Conservation (phyloP, 2,329 filamentous ascomycete genomes). For the Microcyclosporella mali region DNA sequence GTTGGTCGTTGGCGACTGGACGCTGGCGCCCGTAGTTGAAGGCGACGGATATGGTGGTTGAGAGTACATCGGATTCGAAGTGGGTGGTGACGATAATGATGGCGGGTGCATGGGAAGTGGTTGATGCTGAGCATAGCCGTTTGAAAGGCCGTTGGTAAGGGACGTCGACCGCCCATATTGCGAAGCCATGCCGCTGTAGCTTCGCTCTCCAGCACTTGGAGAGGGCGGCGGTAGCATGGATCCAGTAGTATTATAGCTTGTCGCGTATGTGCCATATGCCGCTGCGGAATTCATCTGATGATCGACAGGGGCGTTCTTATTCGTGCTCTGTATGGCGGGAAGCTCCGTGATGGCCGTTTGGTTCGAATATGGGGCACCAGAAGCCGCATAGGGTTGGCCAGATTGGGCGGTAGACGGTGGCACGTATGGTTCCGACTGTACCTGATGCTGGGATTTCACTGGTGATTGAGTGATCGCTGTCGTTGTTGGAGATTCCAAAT, state of each 20-base stretch:
- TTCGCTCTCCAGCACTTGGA: constrained; percentile 10
- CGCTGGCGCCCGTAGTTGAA: constrained; percentile 11
- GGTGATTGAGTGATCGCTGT: constrained; percentile 19
- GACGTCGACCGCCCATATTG: constrained; percentile 11
- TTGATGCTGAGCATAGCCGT: constrained; percentile 9
- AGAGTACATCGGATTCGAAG: constrained; percentile 13
- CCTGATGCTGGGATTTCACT: constrained; percentile 15
- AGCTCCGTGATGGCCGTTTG: constrained; percentile 6
- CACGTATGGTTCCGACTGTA: constrained; percentile 9
- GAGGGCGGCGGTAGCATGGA: constrained; percentile 11
- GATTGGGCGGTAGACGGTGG: constrained; percentile 7
- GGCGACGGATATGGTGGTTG: constrained; percentile 20
- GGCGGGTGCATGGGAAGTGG: constrained; percentile 24
- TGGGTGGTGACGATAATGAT: constrained; percentile 18
- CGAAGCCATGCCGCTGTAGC: constrained; percentile 21
- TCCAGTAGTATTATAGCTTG: constrained; percentile 8
- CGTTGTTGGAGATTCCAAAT: constrained; percentile 7
- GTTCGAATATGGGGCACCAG: constrained; percentile 8
- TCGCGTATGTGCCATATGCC: constrained; percentile 11
- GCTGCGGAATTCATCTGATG: constrained; percentile 6
- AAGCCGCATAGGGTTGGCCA: constrained; percentile 9
- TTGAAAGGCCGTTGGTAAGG: constrained; percentile 8
- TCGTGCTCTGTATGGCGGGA: constrained; percentile 8
- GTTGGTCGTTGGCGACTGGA: constrained; percentile 16
- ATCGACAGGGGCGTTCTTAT: neutral